A percentile compares a stretch with the other conserved stretches of the same genome.
Conservation (phyloP, 352 stramenopile genomes). For the Globisporangium abappressorium region DNA sequence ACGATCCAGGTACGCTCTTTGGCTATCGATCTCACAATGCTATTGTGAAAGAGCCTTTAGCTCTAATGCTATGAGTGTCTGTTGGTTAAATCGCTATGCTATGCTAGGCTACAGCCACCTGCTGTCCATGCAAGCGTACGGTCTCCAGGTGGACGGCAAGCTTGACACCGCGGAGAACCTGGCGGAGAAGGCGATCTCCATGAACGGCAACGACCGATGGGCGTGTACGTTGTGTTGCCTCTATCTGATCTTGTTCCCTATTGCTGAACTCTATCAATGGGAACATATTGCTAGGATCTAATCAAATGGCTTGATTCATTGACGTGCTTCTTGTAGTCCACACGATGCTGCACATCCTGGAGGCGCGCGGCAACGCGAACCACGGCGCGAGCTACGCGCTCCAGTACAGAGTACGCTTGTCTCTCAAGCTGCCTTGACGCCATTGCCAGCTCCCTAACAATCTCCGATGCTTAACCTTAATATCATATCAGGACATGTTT, state of each 20-base stretch:
- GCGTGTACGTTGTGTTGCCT: constrained; percentile 56
- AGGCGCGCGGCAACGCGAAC: constrained; percentile 79
- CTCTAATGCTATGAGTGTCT: neutral
- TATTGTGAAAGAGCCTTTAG: neutral
- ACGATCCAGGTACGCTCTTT: constrained; percentile 34
- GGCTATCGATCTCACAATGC: neutral
- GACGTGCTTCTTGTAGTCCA: constrained; percentile 42
- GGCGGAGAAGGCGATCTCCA: constrained; percentile 76
- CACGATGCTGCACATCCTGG: constrained; percentile 72
- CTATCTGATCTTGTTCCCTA: no score
- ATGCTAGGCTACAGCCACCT: constrained; percentile 66
- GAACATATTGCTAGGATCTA: neutral
- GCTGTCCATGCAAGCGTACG: constrained; percentile 81
- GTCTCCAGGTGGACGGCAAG: constrained; percentile 58
- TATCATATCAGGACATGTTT: constrained; percentile 31
- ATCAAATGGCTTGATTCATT: neutral
- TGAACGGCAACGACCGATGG: constrained; percentile 84
- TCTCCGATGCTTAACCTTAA: neutral
- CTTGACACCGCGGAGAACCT: constrained; percentile 66
- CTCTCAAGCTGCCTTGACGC: neutral
- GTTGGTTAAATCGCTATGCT: neutral
- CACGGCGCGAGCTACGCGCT: constrained; percentile 83
- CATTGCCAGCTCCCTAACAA: neutral
- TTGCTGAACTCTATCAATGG: neutral
- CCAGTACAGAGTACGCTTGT: constrained; percentile 51